Conservation (phyloP, 2,329 filamentous ascomycete genomes). For the Hymenoscyphus linearis region DNA sequence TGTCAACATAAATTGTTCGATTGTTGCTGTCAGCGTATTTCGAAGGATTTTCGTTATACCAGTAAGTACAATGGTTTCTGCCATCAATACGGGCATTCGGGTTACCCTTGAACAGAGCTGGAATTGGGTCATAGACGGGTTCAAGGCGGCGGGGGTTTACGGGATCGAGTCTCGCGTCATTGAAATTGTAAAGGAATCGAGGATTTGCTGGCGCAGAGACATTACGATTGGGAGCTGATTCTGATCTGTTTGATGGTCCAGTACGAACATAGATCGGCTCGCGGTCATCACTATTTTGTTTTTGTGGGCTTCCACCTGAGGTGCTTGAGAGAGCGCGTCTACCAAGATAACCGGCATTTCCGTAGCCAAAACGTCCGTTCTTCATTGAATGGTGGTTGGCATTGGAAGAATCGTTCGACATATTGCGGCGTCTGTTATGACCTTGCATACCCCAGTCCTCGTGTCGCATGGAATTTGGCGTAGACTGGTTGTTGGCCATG, state of each 20-base stretch:
- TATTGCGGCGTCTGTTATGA: slow-evolving; percentile 9
- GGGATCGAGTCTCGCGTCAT: slow-evolving; percentile 3
- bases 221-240: neutral
- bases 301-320: slow-evolving; percentile 6
- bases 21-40: neutral
- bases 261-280: slow-evolving; percentile 12
- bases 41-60: neutral
- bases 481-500: neutral
- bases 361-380: neutral
- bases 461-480: neutral
- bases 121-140: neutral
- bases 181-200: neutral
- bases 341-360: neutral
- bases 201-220: neutral
- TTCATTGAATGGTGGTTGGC: neutral
- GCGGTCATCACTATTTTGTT: neutral
- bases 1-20: slow-evolving; percentile 17
- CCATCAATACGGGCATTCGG: neutral
- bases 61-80: slow-evolving; percentile 1
- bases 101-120: neutral
- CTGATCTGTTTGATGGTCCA: neutral
- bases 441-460: neutral
- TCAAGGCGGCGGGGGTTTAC: neutral
- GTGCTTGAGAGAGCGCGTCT: slow-evolving; percentile 8
- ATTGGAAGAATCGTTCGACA: slow-evolving; percentile 12